Evolutionary conservation across 257 asterid genomes (phyloP).

Genomic region (Petunia axillaris): DNA sequence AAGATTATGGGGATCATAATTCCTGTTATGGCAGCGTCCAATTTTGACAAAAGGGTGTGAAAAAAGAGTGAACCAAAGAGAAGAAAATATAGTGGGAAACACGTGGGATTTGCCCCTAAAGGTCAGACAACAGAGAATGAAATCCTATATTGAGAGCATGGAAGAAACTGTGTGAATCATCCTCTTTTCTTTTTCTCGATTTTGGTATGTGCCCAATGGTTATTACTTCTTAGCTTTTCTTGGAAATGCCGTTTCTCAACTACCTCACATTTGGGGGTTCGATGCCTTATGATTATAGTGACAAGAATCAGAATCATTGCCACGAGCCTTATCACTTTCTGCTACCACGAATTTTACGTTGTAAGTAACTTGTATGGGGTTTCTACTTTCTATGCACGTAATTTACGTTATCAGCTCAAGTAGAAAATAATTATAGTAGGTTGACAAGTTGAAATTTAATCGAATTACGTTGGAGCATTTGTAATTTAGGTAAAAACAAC

Average conservation of each 20-base stretch:
- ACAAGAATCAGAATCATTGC: constrained; percentile 20
- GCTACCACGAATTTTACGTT: neutral
- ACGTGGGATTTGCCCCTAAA: neutral
- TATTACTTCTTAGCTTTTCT: neutral
- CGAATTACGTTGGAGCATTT: neutral
- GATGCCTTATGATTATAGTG: constrained; percentile 11
- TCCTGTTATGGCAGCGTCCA: neutral
- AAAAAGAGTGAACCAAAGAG: constrained; percentile 17
- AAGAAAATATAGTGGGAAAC: constrained; percentile 7
- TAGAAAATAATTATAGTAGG: too few relatives aligned
- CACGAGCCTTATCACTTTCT: neutral
- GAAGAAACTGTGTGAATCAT: neutral
- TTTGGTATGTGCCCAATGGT: constrained; percentile 8
- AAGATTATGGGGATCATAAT: neutral
- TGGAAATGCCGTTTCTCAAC: neutral
- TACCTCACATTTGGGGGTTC: neutral
- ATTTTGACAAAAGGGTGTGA: constrained; percentile 5
- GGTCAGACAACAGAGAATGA: constrained; percentile 10
- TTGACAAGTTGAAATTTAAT: too few relatives aligned
- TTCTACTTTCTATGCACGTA: too few relatives aligned
- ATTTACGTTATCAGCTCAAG: too few relatives aligned
- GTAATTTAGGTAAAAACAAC: neutral
- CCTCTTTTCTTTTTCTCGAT: too few relatives aligned
- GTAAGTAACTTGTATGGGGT: neutral
- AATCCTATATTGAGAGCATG: neutral